A percentile compares a stretch with the other conserved stretches of the same genome.
Conservation (phyloP, 257 asterid genomes). For the Salvia splendens region DNA sequence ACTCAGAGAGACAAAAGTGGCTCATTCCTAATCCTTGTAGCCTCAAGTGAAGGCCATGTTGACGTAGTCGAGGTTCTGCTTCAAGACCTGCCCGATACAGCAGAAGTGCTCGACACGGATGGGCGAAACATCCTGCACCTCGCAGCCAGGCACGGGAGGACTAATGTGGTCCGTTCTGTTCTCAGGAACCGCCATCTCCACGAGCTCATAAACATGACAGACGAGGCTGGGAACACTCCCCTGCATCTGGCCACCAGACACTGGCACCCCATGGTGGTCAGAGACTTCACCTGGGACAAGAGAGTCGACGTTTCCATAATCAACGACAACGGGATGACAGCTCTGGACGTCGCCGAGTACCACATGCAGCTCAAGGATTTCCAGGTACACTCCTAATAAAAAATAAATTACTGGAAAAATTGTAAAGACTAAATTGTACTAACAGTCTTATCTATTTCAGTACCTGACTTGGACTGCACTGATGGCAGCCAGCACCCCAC, state of each 20-base stretch:
- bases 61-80: constrained; percentile 30
- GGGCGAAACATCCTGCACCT: constrained; percentile 40
- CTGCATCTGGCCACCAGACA: constrained; percentile 36
- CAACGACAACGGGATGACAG: constrained; percentile 38
- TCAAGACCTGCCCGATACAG: constrained; percentile 34
- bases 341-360: constrained; percentile 40
- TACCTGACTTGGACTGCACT: constrained; percentile 37
- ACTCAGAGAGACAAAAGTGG: constrained; percentile 29
- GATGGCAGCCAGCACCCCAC: constrained; percentile 32
- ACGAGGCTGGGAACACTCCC: constrained; percentile 37
- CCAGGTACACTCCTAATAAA: constrained; percentile 6
- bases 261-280: constrained; percentile 36
- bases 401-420: too few species aligned
- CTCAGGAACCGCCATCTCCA: constrained; percentile 32
- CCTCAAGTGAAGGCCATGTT: constrained; percentile 27
- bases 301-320: constrained; percentile 31
- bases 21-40: constrained; percentile 33
- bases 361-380: neutral
- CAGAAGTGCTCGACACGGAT: constrained; percentile 29
- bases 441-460: constrained; percentile 3
- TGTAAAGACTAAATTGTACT: too few species aligned
- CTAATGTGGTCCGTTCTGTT: constrained; percentile 13
- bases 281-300: constrained; percentile 35
- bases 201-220: constrained; percentile 37
- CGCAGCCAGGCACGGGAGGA: constrained; percentile 39